Evolutionary conservation across 306 rosid genomes (phyloP).

Genomic region (Prunus fruticosa): DNA sequence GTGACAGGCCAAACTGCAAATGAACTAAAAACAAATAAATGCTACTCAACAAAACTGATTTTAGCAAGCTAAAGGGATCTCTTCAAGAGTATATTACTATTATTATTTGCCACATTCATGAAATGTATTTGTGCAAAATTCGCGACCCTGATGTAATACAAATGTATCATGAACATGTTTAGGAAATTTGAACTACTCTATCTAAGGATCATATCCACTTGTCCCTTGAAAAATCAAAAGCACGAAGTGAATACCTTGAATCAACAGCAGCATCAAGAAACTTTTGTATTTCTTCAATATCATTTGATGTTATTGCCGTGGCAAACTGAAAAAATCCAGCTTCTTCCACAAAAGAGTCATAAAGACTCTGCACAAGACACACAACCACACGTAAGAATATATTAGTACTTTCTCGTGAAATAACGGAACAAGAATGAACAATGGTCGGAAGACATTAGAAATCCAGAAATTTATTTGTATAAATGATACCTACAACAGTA

Average conservation of each 20-base stretch:
- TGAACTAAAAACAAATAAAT: slow-evolving; percentile 1
- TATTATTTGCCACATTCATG: slow-evolving; percentile 1
- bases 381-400: slow-evolving; percentile 3
- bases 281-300: slow-evolving; percentile 85
- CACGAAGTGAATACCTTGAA: slow-evolving; percentile 49
- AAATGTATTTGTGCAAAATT: slow-evolving; percentile 7
- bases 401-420: slow-evolving; percentile 7
- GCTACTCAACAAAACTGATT: no score
- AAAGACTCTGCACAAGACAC: slow-evolving; percentile 61
- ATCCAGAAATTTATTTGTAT: not conserved
- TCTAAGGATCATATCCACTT: slow-evolving; percentile 1
- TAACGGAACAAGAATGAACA: not conserved
- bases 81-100: not conserved
- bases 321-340: slow-evolving; percentile 82
- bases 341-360: slow-evolving; percentile 76
- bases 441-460: not conserved
- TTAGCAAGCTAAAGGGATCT: not conserved
- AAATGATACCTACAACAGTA: not conserved
- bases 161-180: not conserved
- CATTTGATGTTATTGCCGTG: slow-evolving; percentile 77
- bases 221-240: slow-evolving; percentile 20
- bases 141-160: not conserved
- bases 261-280: slow-evolving; percentile 77
- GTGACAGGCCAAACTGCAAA: not conserved
- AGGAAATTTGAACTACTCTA: not conserved